Conservation (phyloP, 768 basidiomycete genomes). For the Pisolithus sp. region DNA sequence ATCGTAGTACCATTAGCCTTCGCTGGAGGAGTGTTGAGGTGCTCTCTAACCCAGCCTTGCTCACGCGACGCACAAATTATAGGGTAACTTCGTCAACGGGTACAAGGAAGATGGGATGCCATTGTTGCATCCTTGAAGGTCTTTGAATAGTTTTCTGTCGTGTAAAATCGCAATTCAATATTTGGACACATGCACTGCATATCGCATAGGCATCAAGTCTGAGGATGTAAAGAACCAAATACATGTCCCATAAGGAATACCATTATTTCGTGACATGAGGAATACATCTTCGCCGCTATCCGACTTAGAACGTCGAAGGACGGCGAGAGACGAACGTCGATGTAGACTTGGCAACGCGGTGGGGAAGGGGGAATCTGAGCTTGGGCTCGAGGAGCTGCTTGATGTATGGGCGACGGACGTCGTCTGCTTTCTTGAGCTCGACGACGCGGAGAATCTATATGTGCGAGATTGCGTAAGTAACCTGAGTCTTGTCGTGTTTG, state of each 20-base stretch:
- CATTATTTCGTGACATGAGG: slow-evolving; percentile 1
- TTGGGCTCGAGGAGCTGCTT: slow-evolving; percentile 48
- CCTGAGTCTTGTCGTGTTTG: background rate
- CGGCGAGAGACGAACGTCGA: slow-evolving; percentile 78
- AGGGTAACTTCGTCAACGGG: no score
- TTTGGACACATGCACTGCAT: slow-evolving; percentile 5
- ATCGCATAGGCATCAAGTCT: slow-evolving; percentile 11
- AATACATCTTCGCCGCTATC: background rate
- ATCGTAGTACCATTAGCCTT: no score
- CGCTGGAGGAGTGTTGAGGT: no score
- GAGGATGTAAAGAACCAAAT: slow-evolving; percentile 7
- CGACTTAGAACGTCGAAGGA: slow-evolving; percentile 60
- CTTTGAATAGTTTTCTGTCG: no score
- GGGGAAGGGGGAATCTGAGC: slow-evolving; percentile 97
- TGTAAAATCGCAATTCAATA: background rate
- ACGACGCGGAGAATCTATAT: slow-evolving; percentile 97
- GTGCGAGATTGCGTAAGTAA: background rate
- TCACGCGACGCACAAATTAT: no score
- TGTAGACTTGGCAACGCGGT: slow-evolving; percentile 73
- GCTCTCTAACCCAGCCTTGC: no score
- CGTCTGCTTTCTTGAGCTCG: slow-evolving; percentile 88
- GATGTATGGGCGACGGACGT: slow-evolving; percentile 95
- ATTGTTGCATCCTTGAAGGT: no score
- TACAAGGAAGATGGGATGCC: no score
- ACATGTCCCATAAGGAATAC: slow-evolving; percentile 6